phyloP scores from a whole-genome alignment of 768 basidiomycete species.

The Phylloporus sp. region DNA sequence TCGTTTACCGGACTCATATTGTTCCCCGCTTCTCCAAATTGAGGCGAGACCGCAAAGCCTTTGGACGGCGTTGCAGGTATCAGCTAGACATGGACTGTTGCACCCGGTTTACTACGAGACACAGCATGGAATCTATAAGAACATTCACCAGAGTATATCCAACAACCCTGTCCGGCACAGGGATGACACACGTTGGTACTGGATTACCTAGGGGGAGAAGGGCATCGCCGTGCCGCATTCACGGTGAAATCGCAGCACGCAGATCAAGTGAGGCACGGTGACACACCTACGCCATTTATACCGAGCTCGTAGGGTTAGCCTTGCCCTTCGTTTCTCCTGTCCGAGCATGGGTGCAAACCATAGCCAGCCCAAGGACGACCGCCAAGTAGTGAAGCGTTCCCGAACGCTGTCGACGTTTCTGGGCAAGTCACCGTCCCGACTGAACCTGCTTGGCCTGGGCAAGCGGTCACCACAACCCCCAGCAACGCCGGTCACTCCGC shows the following conservation, averaged over 20 bases:
- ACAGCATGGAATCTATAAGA: conserved; percentile 1
- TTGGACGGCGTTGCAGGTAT: too few relatives aligned
- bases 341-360: conserved; percentile 25
- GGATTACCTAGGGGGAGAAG: conserved; percentile 6
- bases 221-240: conserved; percentile 18
- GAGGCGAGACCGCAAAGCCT: too few relatives aligned
- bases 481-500: conserved; percentile 24
- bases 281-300: conserved; percentile 22
- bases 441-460: conserved; percentile 25
- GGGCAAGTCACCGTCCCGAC: conserved; percentile 25
- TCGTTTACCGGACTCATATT: conserved; percentile 9
- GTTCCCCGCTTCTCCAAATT: conserved; percentile 2
- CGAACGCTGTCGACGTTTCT: conserved; percentile 21
- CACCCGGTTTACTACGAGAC: neutral
- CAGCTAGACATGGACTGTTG: too few relatives aligned
- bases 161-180: conserved; percentile 4
- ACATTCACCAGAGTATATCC: neutral
- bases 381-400: conserved; percentile 23
- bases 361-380: conserved; percentile 21
- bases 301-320: conserved; percentile 13
- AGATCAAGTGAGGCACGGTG: conserved; percentile 26
- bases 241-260: conserved; percentile 23
- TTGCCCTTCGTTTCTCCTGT: neutral
- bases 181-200: conserved; percentile 12
- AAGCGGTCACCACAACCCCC: conserved; percentile 30